These are phyloP conservation scores for Aspergillus sp. DNA, from an alignment of 2,329 filamentous ascomycete genomes.

Conservation along the genomic window DNA sequence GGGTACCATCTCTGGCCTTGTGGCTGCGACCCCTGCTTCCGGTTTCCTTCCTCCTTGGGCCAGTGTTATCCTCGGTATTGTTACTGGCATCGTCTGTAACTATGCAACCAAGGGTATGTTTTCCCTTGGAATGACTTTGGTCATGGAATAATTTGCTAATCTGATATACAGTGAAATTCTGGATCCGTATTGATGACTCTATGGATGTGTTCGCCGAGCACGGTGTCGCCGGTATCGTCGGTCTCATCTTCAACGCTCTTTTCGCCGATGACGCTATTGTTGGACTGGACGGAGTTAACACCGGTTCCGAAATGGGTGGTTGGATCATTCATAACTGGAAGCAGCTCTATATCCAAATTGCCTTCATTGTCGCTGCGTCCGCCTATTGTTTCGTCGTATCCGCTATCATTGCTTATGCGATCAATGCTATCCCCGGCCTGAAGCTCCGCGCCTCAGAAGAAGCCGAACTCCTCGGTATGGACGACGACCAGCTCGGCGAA, in stretches of 20 bases:
- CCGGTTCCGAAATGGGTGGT: slow-evolving; percentile 53
- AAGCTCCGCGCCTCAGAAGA: slow-evolving; percentile 66
- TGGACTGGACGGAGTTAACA: slow-evolving; percentile 66
- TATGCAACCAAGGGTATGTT: slow-evolving; percentile 81
- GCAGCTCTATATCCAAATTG: slow-evolving; percentile 70
- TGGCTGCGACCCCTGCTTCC: slow-evolving; percentile 81
- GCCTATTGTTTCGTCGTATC: slow-evolving; percentile 67
- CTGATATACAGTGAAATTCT: slow-evolving; percentile 60
- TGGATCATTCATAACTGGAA: slow-evolving; percentile 72
- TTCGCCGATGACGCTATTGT: slow-evolving; percentile 76
- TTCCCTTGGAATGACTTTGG: neutral
- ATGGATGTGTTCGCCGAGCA: slow-evolving; percentile 92
- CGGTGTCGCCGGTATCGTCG: slow-evolving; percentile 77
- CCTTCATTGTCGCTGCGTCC: slow-evolving; percentile 64
- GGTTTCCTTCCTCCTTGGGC: slow-evolving; percentile 73
- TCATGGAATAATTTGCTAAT: neutral
- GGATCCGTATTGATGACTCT: slow-evolving; percentile 78
- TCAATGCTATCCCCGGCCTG: slow-evolving; percentile 70
- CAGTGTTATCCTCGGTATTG: slow-evolving; percentile 60
- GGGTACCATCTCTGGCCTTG: slow-evolving; percentile 80
- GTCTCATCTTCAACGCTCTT: slow-evolving; percentile 74
- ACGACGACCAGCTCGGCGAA: slow-evolving; percentile 53
- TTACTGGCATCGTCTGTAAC: slow-evolving; percentile 71
- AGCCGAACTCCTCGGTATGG: slow-evolving; percentile 67
- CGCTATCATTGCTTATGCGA: slow-evolving; percentile 67